phyloP scores from a whole-genome alignment of 2,329 filamentous ascomycete species.

The Teratosphaeria gauchensis region DNA sequence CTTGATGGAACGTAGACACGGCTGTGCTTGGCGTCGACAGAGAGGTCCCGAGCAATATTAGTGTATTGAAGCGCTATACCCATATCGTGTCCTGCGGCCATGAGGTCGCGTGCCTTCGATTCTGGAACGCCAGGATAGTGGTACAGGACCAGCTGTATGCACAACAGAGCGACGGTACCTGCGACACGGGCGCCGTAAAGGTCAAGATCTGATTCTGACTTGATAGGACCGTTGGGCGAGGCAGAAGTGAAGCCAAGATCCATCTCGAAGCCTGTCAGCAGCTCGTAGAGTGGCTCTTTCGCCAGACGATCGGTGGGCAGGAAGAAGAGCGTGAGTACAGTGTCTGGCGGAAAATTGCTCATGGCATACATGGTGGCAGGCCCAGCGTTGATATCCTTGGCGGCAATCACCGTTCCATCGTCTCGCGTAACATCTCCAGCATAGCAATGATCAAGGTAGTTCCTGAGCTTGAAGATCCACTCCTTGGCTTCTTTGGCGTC shows the following conservation, averaged over 20 bases:
- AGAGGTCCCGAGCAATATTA: constrained; percentile 67
- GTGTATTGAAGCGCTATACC: constrained; percentile 67
- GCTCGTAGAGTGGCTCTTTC: constrained; percentile 49
- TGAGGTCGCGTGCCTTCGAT: constrained; percentile 33
- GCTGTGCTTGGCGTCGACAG: constrained; percentile 53
- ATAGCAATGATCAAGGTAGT: constrained; percentile 49
- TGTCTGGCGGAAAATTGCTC: constrained; percentile 43
- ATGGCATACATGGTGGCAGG: constrained; percentile 31
- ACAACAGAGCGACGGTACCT: constrained; percentile 61
- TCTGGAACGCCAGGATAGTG: constrained; percentile 36
- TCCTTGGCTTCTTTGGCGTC: constrained; percentile 42
- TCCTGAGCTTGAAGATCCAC: constrained; percentile 51
- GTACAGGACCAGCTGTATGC: constrained; percentile 56
- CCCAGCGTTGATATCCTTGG: constrained; percentile 22
- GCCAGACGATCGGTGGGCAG: constrained; percentile 51
- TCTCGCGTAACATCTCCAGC: constrained; percentile 14
- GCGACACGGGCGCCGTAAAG: constrained; percentile 59
- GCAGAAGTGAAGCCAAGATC: constrained; percentile 48
- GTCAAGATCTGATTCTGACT: constrained; percentile 48
- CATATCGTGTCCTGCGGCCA: constrained; percentile 54
- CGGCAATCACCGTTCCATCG: constrained; percentile 16
- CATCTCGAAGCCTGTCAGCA: constrained; percentile 60
- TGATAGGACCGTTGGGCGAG: constrained; percentile 40
- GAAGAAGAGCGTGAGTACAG: constrained; percentile 47
- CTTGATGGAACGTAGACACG: constrained; percentile 58